These are phyloP conservation scores for Nakazawaea holstii DNA, from an alignment of 805 yeast genomes.

Conservation along the genomic window DNA sequence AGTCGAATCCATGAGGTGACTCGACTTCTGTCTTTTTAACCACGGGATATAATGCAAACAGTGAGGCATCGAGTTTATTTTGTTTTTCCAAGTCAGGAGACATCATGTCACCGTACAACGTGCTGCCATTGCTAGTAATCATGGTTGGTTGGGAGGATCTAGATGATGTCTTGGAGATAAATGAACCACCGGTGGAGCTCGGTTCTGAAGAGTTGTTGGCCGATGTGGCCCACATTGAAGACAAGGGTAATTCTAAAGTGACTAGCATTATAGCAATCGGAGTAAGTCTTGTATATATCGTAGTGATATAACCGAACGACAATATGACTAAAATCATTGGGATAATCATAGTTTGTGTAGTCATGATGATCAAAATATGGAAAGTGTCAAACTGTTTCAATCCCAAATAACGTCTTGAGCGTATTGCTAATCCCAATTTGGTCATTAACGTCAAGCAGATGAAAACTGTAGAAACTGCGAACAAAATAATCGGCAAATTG, in stretches of 20 bases:
- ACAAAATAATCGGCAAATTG: constrained; percentile 54
- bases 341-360: constrained; percentile 72
- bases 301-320: constrained; percentile 35
- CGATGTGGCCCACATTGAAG: constrained; percentile 85
- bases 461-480: constrained; percentile 62
- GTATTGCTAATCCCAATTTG: constrained; percentile 67
- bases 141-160: constrained; percentile 13
- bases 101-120: constrained; percentile 3
- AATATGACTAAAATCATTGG: constrained; percentile 68
- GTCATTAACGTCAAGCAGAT: constrained; percentile 53
- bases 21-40: not conserved
- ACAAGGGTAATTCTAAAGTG: constrained; percentile 70
- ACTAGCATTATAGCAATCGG: constrained; percentile 57
- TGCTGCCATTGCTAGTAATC: constrained; percentile 12
- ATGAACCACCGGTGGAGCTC: constrained; percentile 27
- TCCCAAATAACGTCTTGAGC: constrained; percentile 72
- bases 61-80: not conserved
- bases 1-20: constrained; percentile 23
- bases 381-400: constrained; percentile 76
- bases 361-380: constrained; percentile 77
- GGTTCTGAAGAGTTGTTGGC: constrained; percentile 45
- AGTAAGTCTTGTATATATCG: constrained; percentile 28
- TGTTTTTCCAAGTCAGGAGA: not conserved
- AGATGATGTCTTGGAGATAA: constrained; percentile 15
- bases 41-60: constrained; percentile 1